These are phyloP conservation scores for Fusarium proliferatum DNA, from an alignment of 2,329 filamentous ascomycete species.

Conservation along the genomic window DNA sequence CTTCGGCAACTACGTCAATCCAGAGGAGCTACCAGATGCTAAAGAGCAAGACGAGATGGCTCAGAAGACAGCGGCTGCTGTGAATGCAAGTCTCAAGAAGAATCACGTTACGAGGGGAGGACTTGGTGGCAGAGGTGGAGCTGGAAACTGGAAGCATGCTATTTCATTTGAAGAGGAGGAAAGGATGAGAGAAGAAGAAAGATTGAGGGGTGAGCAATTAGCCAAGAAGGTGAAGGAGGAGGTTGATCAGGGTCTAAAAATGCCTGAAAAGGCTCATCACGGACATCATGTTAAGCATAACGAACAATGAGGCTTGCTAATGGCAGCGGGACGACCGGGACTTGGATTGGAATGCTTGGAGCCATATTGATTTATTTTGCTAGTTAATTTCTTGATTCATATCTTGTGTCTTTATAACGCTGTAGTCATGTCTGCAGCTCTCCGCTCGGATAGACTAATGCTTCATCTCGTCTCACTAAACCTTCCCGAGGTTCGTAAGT, in stretches of 20 bases:
- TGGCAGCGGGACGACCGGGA: not conserved
- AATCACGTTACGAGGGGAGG: constrained; percentile 37
- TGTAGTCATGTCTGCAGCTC: not conserved
- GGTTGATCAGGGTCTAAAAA: constrained; percentile 60
- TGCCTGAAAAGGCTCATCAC: constrained; percentile 59
- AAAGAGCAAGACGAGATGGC: constrained; percentile 51
- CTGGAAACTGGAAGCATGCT: constrained; percentile 62
- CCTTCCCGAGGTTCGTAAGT: not conserved
- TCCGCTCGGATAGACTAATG: not conserved
- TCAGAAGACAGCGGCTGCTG: constrained; percentile 49
- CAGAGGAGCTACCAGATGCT: constrained; percentile 48
- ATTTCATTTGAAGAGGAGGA: constrained; percentile 43
- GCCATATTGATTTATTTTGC: no score
- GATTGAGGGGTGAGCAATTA: constrained; percentile 51
- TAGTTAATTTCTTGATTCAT: not conserved
- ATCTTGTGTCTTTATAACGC: not conserved
- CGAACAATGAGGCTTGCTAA: not conserved
- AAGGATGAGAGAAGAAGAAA: constrained; percentile 40
- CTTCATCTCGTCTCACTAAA: not conserved
- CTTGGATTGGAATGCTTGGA: not conserved
- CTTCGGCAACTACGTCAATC: constrained; percentile 68
- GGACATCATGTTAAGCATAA: constrained; percentile 22
- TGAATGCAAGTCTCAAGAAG: constrained; percentile 47
- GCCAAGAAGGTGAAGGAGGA: constrained; percentile 57
- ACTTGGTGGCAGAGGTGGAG: constrained; percentile 64